Conservation (phyloP, 2,329 filamentous ascomycete genomes). For the Ophiosphaerella korrae region DNA sequence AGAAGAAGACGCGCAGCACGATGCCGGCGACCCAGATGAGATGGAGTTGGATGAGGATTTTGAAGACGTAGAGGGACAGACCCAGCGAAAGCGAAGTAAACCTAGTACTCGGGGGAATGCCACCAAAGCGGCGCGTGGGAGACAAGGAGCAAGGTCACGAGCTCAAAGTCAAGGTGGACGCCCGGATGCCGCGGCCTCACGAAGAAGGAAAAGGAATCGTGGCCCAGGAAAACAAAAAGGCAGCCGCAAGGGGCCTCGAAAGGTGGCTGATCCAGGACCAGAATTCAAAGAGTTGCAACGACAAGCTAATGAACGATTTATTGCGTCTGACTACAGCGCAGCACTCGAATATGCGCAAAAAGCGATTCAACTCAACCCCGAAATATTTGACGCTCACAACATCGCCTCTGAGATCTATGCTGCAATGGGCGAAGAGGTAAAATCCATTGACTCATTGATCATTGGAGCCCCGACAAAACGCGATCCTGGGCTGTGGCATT, state of each 20-base stretch:
- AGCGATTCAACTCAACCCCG: constrained; percentile 58
- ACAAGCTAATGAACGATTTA: constrained; percentile 70
- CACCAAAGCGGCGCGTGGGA: constrained; percentile 21
- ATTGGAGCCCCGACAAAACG: constrained; percentile 63
- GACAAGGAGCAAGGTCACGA: constrained; percentile 28
- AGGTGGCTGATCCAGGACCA: constrained; percentile 69
- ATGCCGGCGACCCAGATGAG: constrained; percentile 41
- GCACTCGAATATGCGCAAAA: constrained; percentile 40
- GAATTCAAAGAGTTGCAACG: constrained; percentile 73
- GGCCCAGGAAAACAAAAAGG: constrained; percentile 34
- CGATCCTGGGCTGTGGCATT: constrained; percentile 62
- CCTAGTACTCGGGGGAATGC: background rate
- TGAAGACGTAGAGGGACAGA: constrained; percentile 30
- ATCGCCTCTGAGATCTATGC: constrained; percentile 64
- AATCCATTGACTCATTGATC: constrained; percentile 62
- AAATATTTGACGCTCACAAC: constrained; percentile 66
- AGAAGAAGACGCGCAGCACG: constrained; percentile 37
- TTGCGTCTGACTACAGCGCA: constrained; percentile 64
- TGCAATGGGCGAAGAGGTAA: constrained; percentile 60
- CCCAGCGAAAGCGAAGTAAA: constrained; percentile 23
- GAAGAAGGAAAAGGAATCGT: constrained; percentile 24
- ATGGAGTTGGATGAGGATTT: constrained; percentile 35
- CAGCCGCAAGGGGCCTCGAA: constrained; percentile 50
- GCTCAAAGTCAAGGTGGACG: constrained; percentile 32
- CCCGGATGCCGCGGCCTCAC: constrained; percentile 19